These are phyloP conservation scores for Chrysanthemum seticuspe DNA, from an alignment of 129 eudicot genomes.

Conservation along the genomic window DNA sequence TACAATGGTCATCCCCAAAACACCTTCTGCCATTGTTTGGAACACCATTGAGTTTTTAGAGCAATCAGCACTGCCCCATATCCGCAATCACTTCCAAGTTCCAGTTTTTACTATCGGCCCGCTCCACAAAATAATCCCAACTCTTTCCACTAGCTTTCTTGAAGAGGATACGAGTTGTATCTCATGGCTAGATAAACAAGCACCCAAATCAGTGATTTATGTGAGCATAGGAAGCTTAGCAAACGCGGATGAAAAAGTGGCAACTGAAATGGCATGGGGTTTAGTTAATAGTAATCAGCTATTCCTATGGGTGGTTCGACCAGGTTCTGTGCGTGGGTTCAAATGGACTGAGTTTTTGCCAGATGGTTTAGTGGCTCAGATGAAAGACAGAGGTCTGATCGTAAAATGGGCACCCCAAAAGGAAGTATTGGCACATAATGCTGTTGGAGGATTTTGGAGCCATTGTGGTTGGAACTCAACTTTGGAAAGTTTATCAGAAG, in stretches of 20 bases:
- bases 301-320: constrained; percentile 56
- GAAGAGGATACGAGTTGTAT: constrained; percentile 37
- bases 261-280: constrained; percentile 51
- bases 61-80: constrained; percentile 20
- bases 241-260: constrained; percentile 18
- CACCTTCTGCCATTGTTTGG: constrained; percentile 43
- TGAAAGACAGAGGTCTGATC: constrained; percentile 34
- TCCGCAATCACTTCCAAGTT: constrained; percentile 27
- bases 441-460: constrained; percentile 50
- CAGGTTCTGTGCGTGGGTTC: constrained; percentile 37
- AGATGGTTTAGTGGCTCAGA: constrained; percentile 17
- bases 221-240: constrained; percentile 57
- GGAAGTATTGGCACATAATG: constrained; percentile 42
- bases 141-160: constrained; percentile 29
- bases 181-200: constrained; percentile 51
- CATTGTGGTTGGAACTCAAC: constrained; percentile 64
- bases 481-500: constrained; percentile 37
- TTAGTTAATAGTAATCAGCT: constrained; percentile 46
- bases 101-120: constrained; percentile 49
- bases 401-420: constrained; percentile 52
- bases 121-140: constrained; percentile 32
- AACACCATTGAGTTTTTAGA: constrained; percentile 23
- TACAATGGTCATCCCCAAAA: not conserved
- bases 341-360: constrained; percentile 40
- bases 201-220: constrained; percentile 44